These are phyloP conservation scores for Petunia axillaris DNA, from an alignment of 257 asterid species.

Conservation along the genomic window DNA sequence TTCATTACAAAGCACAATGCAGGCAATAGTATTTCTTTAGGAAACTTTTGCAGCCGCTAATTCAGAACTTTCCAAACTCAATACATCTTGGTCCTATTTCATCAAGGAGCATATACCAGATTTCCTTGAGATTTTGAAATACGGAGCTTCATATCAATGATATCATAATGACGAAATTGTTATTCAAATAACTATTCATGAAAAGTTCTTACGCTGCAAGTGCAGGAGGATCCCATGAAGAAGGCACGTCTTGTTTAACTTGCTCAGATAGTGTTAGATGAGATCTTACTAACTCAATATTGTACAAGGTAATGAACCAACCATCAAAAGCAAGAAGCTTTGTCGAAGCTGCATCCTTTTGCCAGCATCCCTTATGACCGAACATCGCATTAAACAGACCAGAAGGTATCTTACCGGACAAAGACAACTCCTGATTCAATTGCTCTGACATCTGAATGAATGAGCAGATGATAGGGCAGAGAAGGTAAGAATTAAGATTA, in stretches of 20 bases:
- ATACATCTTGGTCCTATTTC: constrained; percentile 1
- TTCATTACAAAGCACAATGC: too few relatives aligned
- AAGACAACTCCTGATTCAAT: constrained; percentile 74
- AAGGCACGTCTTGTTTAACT: constrained; percentile 76
- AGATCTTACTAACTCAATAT: constrained; percentile 73
- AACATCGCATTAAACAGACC: constrained; percentile 87
- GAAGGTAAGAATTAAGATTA: constrained; percentile 11
- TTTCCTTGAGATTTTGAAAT: constrained; percentile 3
- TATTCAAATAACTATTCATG: constrained; percentile 25
- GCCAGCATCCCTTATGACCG: constrained; percentile 90
- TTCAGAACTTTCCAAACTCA: background rate
- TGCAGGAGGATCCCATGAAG: constrained; percentile 89
- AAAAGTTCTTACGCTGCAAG: constrained; percentile 77
- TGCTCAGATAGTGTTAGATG: constrained; percentile 66
- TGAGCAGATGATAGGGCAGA: background rate
- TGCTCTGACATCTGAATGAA: constrained; percentile 80
- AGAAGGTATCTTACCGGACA: constrained; percentile 90
- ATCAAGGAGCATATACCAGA: background rate
- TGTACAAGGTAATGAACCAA: constrained; percentile 82
- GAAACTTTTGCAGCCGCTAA: background rate
- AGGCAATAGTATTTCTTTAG: background rate
- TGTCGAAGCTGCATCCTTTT: constrained; percentile 78
- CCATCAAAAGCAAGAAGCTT: constrained; percentile 89
- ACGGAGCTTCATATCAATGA: background rate
- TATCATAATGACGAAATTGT: background rate